Base-by-base conservation (phyloP, 371 early-diverging fungal species). In the Mortierella sp. region DNA sequence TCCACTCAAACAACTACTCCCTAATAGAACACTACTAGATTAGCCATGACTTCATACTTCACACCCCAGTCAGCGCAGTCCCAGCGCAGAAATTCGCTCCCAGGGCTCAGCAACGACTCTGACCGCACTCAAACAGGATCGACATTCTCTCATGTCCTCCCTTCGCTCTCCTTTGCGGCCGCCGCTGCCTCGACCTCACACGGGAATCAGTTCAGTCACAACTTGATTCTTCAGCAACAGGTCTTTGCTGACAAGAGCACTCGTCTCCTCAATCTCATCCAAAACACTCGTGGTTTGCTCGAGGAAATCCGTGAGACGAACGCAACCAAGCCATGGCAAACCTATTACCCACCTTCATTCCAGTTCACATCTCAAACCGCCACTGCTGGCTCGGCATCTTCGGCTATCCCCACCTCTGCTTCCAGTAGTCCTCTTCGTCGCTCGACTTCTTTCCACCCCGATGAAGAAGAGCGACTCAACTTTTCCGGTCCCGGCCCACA, bases 231-330 rank as follows among this genome's bases (percentile, higher is more conserved):
- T 37, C 79, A 87, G 63, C 91, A 92, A 72, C 87, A 88, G 30
- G 81, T 87, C 57, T 93, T 90, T 74, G 88, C 87, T 12, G 91
- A 91, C 72, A 92, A 90, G 69, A 88, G 91, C 75, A 88, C 88
- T 48, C 87, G 89, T n/a, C 82, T 93, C 52, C 83, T 89, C 73
- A 83, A 74, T 23, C 82, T 90, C 67, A 87, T 93, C 60, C 64
- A 74, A 21, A 85, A 84, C 70, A 90, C 91, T 9, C 83, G 84
- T 56, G 64, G 82, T 7, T 74, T 92, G 44, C 86, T 92, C 65
- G 84, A 85, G 16, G 91, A 90, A 44, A 74, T 92, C 51, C 87
- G 89, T 25, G 81, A 89, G 59, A 86, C 85, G 70, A 93, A 91
- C 62, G 85, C 88, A 51, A 76, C 72, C 30, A 72, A 85, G 57